Evolutionary conservation across 306 rosid species (phyloP).

Genomic region (Pachyrhizus erosus): DNA sequence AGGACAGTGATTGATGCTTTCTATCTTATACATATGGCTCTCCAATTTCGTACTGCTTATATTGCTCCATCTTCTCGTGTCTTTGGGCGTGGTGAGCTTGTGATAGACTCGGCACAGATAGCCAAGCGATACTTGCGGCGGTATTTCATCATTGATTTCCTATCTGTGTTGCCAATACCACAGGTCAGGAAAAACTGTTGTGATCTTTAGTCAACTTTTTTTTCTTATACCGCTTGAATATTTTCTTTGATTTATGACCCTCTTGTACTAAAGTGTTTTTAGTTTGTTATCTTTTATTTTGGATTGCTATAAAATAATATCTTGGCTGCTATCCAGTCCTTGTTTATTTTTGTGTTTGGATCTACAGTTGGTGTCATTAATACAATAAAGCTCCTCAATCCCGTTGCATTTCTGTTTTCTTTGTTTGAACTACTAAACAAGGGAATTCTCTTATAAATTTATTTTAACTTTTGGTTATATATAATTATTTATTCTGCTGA

Average conservation of each 20-base stretch:
- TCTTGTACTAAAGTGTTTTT: conserved; percentile 14
- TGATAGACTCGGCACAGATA: conserved; percentile 86
- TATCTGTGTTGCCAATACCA: conserved; percentile 88
- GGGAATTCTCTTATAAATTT: not conserved
- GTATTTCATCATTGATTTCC: conserved; percentile 81
- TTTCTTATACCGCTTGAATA: conserved; percentile 21
- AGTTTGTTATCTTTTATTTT: conserved; percentile 9
- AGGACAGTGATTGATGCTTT: conserved; percentile 85
- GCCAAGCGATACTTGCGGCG: conserved; percentile 87
- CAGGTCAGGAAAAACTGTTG: conserved; percentile 67
- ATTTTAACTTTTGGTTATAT: not conserved
- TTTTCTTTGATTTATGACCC: conserved; percentile 31
- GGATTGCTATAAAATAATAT: conserved; percentile 18
- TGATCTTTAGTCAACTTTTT: conserved; percentile 21
- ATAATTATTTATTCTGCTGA: conserved; percentile 29
- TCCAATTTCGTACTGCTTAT: conserved; percentile 94
- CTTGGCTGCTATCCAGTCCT: conserved; percentile 4
- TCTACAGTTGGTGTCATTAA: not conserved
- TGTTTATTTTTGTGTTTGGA: conserved; percentile 33
- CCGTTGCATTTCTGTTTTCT: not conserved
- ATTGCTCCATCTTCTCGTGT: conserved; percentile 99
- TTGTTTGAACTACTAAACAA: conserved; percentile 10
- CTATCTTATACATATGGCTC: conserved; percentile 93
- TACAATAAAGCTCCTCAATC: conserved; percentile 9
- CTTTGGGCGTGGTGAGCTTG: conserved; percentile 99